Percentiles rank a stretch among this genome's conserved stretches.
These are phyloP conservation scores for Teunomyces atbi DNA, from an alignment of 805 yeast genomes.

Conservation along the genomic window DNA sequence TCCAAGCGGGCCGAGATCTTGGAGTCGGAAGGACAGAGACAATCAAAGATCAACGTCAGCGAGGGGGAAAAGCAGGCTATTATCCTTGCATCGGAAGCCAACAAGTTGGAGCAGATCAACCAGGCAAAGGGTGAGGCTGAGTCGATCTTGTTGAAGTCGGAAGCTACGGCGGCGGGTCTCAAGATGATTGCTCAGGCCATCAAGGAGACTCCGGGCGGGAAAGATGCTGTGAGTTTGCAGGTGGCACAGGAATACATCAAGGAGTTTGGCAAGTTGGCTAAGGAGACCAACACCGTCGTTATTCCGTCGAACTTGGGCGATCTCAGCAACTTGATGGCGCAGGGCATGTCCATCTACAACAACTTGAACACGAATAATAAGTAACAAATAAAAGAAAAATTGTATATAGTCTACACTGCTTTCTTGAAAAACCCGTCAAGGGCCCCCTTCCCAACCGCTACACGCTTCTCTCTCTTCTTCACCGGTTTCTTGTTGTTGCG, in stretches of 20 bases:
- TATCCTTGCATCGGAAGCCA: constrained; percentile 75
- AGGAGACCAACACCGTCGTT: constrained; percentile 74
- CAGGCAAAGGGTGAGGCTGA: constrained; percentile 74
- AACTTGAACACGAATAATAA: constrained; percentile 33
- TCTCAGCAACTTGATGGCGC: constrained; percentile 68
- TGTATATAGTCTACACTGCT: constrained; percentile 15
- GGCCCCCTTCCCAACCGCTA: constrained; percentile 63
- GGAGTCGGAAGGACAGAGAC: constrained; percentile 82
- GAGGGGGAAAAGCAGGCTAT: constrained; percentile 75
- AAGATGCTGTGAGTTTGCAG: constrained; percentile 72
- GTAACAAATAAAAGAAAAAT: not conserved
- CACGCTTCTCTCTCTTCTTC: constrained; percentile 35
- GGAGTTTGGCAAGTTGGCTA: constrained; percentile 78
- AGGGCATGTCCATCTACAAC: constrained; percentile 72
- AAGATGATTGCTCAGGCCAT: constrained; percentile 65
- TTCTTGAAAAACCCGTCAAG: constrained; percentile 65
- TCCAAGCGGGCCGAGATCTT: constrained; percentile 84
- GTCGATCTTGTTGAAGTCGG: constrained; percentile 61
- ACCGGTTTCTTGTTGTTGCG: constrained; percentile 20
- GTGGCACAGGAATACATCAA: constrained; percentile 83
- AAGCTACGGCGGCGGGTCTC: constrained; percentile 74
- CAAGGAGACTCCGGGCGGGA: constrained; percentile 64
- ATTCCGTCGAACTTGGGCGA: constrained; percentile 77
- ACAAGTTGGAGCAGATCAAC: constrained; percentile 59
- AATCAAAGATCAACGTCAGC: constrained; percentile 75